Base-by-base conservation (phyloP, 2,329 filamentous ascomycete genomes). In the Alternaria brassicae region DNA sequence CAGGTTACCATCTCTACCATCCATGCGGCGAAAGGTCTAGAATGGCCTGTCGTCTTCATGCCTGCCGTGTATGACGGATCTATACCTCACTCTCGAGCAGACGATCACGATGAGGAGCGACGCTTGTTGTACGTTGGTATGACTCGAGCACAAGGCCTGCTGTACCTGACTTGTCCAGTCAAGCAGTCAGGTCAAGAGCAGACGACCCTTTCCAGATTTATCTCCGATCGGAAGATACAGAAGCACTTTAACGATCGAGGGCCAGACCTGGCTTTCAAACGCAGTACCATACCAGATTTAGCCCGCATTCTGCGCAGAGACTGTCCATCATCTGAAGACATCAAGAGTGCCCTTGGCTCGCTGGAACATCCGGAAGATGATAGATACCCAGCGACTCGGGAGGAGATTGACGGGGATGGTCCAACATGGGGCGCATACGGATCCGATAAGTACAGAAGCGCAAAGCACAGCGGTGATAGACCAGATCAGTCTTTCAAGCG, bases 21-120 rank as follows among this genome's bases (percentile, higher is more conserved):
- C 10, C 94, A 99, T 74, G 93, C 93, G 0, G 92, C 94, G 3
- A 99, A 99, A 77, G 94, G 94, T 3, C 83, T 99, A 1, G 94
- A 99, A 76, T 99, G 95, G 95, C 94, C 94, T 0, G 85, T 97
- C 1, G 92, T 98, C 1, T 98, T 98, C 75, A 88, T 98, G 15
- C 93, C 95, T 6, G 91, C 91, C 1, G 90, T 92, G 25, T 97
- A 96, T 73, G 88, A 93, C 45, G 95, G 94, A 1, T 94, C 90
- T 2, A 96, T 98, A 59, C 94, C 94, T 4, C 94, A 98, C 75
- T 90, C 89, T 2, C 86, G 93, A 67, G 86, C 93, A 1, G 93
- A 97, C 44, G 92, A 98, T 72, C 83, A 85, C 3, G 90, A 94
- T 56, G 94, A 99, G 77, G 94, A 99, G 76, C 85, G 95, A 59